Base-by-base conservation (phyloP, 169 alveolate species). In the Pseudocohnilembus persalinus region DNA sequence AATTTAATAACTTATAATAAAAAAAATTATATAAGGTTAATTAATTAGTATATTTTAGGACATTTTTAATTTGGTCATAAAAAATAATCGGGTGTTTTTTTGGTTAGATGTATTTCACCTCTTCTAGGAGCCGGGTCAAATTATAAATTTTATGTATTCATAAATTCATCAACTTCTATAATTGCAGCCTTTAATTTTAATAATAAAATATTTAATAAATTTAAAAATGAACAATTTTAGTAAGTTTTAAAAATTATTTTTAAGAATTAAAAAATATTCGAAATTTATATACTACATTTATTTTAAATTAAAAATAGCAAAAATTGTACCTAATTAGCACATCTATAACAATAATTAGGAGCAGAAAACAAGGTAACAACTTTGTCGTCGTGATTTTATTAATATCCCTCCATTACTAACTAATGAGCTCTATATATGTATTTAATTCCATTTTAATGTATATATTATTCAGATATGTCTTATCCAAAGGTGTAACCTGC, bases 301-400 rank as follows among this genome's bases (percentile, higher is more conserved):
- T n/a, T n/a, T n/a, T n/a, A n/a, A n/a, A n/a, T n/a, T n/a, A n/a
- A n/a, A n/a, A n/a, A n/a, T n/a, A n/a, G n/a, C n/a, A n/a, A n/a
- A n/a, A 49, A 20, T 49, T 11, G 20, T 49, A 49, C 99, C 81
- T 97, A 98, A 91, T 99, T 99, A 31, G 99, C 99, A 90, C 99
- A 99, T 88, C 99, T 92, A 94, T 98, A 98, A 92, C 99, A 99
- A 92, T 99, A 99, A 92, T 99, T 99, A 27, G 99, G 99, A 32
- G 99, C 99, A 26, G 99, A 97, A 96, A 98, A 99, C 29, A 99
- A 97, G 1, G 99, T 99, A 31, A 98, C 99, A 63, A 98, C 98
- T 81, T 94, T 93, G 63, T 96, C 93, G 75, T 98, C 99, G 86
- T 98, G 99, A 76, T 90, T 87, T 88, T 93, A 92, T 82, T 89